phyloP scores from a whole-genome alignment of 1,284 basidiomycete species.

The Chiua sp. region DNA sequence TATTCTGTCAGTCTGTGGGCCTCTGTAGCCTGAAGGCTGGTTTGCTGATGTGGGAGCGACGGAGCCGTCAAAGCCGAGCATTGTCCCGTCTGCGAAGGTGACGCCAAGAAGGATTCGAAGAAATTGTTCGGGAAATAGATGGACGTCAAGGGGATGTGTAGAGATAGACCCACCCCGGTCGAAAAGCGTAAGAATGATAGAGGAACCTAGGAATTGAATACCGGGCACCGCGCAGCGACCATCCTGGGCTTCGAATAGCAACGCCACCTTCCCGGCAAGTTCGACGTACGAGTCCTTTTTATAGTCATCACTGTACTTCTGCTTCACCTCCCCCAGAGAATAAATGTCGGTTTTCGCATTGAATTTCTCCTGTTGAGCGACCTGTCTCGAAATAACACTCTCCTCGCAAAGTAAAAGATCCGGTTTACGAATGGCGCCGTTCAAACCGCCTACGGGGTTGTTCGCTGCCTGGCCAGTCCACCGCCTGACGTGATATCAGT shows the following conservation, averaged over 20 bases:
- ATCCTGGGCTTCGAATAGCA: constrained; percentile 2
- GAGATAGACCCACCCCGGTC: constrained; percentile 5
- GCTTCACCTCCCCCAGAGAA: constrained; percentile 1
- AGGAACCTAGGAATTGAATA: neutral
- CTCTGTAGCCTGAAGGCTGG: too few relatives aligned
- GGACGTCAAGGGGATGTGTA: neutral
- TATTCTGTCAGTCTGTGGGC: too few relatives aligned
- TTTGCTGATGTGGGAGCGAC: neutral
- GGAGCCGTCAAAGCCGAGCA: neutral
- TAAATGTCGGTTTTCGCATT: neutral
- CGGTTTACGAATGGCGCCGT: neutral
- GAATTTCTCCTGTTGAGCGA: neutral
- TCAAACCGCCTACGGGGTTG: constrained; percentile 1
- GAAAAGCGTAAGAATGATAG: neutral
- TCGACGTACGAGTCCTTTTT: constrained; percentile 1
- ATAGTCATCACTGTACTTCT: neutral
- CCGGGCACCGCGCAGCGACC: neutral
- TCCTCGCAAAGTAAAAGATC: constrained; percentile 2
- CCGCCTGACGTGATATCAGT: neutral
- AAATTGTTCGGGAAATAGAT: neutral
- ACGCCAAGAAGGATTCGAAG: constrained; percentile 3
- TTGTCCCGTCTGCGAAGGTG: neutral
- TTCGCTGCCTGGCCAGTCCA: neutral
- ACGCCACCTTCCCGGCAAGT: neutral
- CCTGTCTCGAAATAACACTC: neutral